Evolutionary conservation across 805 yeast genomes (phyloP), one percentile per base, ranked within the genome.

Genomic region (Spathaspora gorwiae): DNA sequence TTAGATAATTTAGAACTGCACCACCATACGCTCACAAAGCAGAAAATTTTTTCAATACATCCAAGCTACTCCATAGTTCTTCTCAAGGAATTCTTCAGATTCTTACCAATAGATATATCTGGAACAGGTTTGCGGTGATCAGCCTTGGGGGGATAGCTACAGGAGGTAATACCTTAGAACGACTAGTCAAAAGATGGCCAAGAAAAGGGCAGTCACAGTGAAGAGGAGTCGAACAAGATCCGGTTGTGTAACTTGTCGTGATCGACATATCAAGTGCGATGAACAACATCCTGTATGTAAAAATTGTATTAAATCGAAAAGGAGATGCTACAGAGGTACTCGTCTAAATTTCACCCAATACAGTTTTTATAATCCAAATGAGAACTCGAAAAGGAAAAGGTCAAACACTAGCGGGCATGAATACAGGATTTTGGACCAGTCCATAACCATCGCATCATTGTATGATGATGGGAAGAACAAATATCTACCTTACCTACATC

Each of bases 231-330:
- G 76, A 52, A 68, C 75, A 10, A 59, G 76, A 42, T 67, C 73
- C 8, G 85, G 85, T 12, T 80, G 85, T 55, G 60, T 77, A 42
- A 79, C 83, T 9, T 82, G 87, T 54, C 75, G 87, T 43, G 78
- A 79, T 47, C 70, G 87, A 37, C 82, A 83, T 59, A 79, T 81
- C 68, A 82, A 81, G 55, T 82, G 87, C 61, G 87, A 82, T 55
- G 84, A 80, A 57, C 75, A 71, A 35, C 74, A 74, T 44, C 87
- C 87, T 1, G 75, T 75, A 31, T 82, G 87, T 59, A 68, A 73
- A 35, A 79, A 80, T 54, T 69, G 85, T 58, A 64, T 75, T 41
- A 76, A 75, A 43, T 71, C 80, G 8, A 68, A 72, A 39, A 62
- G 78, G 35, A 64, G 62, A 39, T 78, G 83, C 51, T 68, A 70